Evolutionary conservation across 345 rosid species (phyloP).

Genomic region (Gynandropsis gynandra): DNA sequence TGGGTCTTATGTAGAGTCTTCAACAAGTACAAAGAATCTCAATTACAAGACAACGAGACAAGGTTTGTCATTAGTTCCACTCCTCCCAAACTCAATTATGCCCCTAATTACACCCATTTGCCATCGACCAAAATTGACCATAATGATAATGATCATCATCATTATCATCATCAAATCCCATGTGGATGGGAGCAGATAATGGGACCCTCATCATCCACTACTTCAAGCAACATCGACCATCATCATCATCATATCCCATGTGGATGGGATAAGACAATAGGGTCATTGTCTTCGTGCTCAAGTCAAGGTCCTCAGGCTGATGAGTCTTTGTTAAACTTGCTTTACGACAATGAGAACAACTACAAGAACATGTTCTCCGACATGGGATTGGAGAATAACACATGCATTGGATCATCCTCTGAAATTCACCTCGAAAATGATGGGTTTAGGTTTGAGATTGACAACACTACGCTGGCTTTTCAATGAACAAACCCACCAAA

Average conservation of each 20-base stretch:
- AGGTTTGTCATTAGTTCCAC: conserved; percentile 16
- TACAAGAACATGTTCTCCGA: conserved; percentile 21
- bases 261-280: conserved; percentile 29
- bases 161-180: conserved; percentile 17
- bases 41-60: conserved; percentile 16
- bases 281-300: conserved; percentile 21
- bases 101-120: conserved; percentile 18
- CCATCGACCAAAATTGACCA: conserved; percentile 15
- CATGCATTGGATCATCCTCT: conserved; percentile 24
- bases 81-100: conserved; percentile 16
- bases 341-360: conserved; percentile 17
- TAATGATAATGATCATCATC: conserved; percentile 13
- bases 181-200: conserved; percentile 31
- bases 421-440: conserved; percentile 26
- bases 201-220: conserved; percentile 20
- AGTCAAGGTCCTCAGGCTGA: conserved; percentile 20
- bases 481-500: conserved; percentile 15
- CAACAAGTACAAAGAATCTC: conserved; percentile 50
- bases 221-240: conserved; percentile 16
- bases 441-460: conserved; percentile 27
- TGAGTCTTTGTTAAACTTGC: conserved; percentile 25
- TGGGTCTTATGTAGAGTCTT: conserved; percentile 96
- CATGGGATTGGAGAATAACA: conserved; percentile 19
- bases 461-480: conserved; percentile 14
- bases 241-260: conserved; percentile 18